Evolutionary conservation across 345 rosid species (phyloP).

Genomic region (Sisymbrium altissimum): DNA sequence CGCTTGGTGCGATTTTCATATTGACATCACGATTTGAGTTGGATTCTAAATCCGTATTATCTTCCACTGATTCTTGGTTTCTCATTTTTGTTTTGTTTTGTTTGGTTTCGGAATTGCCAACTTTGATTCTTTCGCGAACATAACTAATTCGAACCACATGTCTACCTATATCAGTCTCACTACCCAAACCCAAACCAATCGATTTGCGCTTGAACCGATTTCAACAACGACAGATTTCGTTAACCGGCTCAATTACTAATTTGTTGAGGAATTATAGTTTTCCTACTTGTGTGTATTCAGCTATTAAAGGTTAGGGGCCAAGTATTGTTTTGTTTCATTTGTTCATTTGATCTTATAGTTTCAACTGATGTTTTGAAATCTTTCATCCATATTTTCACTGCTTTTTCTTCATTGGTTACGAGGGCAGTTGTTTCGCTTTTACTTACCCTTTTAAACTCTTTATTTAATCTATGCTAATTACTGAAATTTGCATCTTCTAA

Average conservation of each 20-base stretch:
- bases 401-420: no score
- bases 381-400: no score
- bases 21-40: neutral
- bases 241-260: neutral
- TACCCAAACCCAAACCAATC: neutral
- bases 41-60: neutral
- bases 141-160: neutral
- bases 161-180: neutral
- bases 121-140: neutral
- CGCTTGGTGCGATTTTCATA: conserved; percentile 24
- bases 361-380: no score
- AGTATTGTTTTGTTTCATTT: no score
- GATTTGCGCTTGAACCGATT: neutral
- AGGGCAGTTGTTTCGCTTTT: neutral
- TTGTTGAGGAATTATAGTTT: no score
- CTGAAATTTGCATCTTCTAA: neutral
- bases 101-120: neutral
- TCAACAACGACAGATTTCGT: neutral
- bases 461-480: neutral
- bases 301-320: no score
- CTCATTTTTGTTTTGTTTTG: neutral
- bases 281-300: no score
- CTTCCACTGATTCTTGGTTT: conserved; percentile 10
- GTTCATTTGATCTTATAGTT: no score
- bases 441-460: neutral